Base-by-base conservation (phyloP, 257 asterid genomes). In the Fraxinus cuspidata region DNA sequence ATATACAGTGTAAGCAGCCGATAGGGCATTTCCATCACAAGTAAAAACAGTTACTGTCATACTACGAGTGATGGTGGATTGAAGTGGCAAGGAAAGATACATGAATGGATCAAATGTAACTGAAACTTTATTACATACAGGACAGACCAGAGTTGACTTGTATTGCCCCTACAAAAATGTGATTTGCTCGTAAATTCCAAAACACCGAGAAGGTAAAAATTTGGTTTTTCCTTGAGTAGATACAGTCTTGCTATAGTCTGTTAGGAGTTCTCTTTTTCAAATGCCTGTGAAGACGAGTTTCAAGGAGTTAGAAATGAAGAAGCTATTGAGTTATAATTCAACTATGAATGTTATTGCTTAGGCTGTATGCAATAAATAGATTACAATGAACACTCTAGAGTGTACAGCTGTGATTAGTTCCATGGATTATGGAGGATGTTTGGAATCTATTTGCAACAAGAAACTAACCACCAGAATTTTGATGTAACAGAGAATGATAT, bases 141-240 rank as follows among this genome's bases (percentile, higher is more conserved):
- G 99, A 85, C 99, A 96, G 71, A 96, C 97, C 73, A 96, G 91
- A 81, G 99, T 96, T 60, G 99, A 96, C 89, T 96, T 96, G 92
- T 90, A 96, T 80, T 96, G 99, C 77, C 98, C 99, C 98, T 96
- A 90, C 77, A 84, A 81, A 86, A 84, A 72, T 63, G 66, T 51
- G 68, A 77, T 60, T 23, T 60, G 70, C 23, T 42, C 28, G 58
- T 63, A 51, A 60, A 53, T 51, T 42, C 64, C 8, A n/a, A 53
- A 53, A 53, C 25, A 5, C 19, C 49, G 37, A 75, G 70, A 19
- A 68, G 4, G 72, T 40, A 75, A 75, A 63, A 35, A 27, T 11
- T 42, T 42, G 2, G 51, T 10, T 42, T 42, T 42, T 42, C 18
- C 72, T 60, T 35, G 78, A 34, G 42, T 7, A 7, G 64, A 2